Percentiles rank a stretch among this genome's conserved stretches.
These are phyloP conservation scores for Aspergillus ostianus DNA, from an alignment of 495 filamentous ascomycete genomes.

Conservation along the genomic window DNA sequence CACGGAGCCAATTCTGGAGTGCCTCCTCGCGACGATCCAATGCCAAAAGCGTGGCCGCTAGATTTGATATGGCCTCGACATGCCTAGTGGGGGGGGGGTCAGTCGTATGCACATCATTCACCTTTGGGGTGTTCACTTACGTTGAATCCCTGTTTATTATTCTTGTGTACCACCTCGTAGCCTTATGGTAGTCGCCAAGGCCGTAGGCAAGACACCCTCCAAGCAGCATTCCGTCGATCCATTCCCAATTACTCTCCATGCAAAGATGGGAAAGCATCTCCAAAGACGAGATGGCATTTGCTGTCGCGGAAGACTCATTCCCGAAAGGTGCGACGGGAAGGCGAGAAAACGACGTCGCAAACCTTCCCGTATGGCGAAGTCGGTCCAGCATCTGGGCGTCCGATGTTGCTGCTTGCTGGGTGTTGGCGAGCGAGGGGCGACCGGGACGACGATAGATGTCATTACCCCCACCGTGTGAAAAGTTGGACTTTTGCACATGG, in stretches of 20 bases:
- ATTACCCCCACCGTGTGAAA: not conserved
- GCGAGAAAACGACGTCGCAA: conserved; percentile 34
- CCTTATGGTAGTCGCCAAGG: conserved; percentile 80
- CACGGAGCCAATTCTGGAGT: conserved; percentile 79
- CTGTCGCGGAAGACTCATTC: conserved; percentile 35
- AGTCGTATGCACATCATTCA: conserved; percentile 11
- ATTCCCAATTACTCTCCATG: conserved; percentile 84
- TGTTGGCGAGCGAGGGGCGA: conserved; percentile 31
- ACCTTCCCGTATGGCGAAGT: conserved; percentile 32
- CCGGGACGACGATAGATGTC: conserved; percentile 19
- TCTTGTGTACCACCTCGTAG: conserved; percentile 83
- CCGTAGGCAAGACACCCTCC: conserved; percentile 94
- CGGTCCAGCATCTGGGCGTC: conserved; percentile 29
- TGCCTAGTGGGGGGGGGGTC: conserved; percentile 53
- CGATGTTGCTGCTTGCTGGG: conserved; percentile 21
- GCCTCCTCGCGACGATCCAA: conserved; percentile 81
- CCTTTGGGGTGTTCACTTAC: conserved; percentile 47
- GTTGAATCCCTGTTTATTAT: conserved; percentile 78
- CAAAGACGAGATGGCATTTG: conserved; percentile 64
- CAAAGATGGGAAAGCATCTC: conserved; percentile 80
- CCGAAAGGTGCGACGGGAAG: conserved; percentile 31
- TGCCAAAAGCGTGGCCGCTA: conserved; percentile 84
- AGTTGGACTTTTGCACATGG: not conserved
- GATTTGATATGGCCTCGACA: conserved; percentile 92
- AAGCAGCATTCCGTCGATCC: conserved; percentile 93